Conservation (phyloP, 805 yeast genomes). For the Schizosaccharomyces octosporus region DNA sequence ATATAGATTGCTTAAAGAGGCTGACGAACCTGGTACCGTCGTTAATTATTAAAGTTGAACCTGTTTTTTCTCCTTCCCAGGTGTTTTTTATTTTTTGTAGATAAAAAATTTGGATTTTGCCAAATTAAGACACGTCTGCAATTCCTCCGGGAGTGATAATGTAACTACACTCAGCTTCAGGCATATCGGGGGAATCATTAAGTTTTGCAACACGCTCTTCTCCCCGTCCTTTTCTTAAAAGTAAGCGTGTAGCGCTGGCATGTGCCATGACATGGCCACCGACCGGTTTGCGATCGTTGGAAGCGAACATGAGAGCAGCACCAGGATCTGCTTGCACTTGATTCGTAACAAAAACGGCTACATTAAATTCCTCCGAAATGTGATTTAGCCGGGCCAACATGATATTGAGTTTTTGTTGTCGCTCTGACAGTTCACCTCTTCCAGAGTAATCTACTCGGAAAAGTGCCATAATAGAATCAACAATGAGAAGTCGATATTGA, state of each 20-base stretch:
- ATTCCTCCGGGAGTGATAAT: slow-evolving; percentile 93
- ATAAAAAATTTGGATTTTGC: neutral
- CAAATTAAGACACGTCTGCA: slow-evolving; percentile 29
- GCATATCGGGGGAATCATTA: slow-evolving; percentile 87
- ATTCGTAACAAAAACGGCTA: slow-evolving; percentile 51
- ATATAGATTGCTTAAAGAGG: neutral
- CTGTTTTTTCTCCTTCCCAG: neutral
- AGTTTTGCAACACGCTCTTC: slow-evolving; percentile 85
- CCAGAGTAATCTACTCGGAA: slow-evolving; percentile 61
- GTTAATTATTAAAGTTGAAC: neutral
- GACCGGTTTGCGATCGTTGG: slow-evolving; percentile 66
- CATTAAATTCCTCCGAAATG: slow-evolving; percentile 52
- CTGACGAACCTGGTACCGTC: neutral
- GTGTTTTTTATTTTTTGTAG: too few species aligned
- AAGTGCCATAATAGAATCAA: slow-evolving; percentile 59
- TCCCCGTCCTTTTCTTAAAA: slow-evolving; percentile 72
- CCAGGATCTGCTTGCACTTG: slow-evolving; percentile 68
- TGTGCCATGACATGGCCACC: slow-evolving; percentile 70
- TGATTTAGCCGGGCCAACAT: slow-evolving; percentile 29
- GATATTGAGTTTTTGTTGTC: slow-evolving; percentile 44
- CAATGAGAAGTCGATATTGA: slow-evolving; percentile 27
- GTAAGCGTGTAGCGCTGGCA: slow-evolving; percentile 66
- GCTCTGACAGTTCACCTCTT: slow-evolving; percentile 50
- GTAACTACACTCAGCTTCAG: slow-evolving; percentile 84
- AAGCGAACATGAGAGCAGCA: slow-evolving; percentile 51